Evolutionary conservation across 140 eudicot species (phyloP).

Genomic region (Stevia rebaudiana): DNA sequence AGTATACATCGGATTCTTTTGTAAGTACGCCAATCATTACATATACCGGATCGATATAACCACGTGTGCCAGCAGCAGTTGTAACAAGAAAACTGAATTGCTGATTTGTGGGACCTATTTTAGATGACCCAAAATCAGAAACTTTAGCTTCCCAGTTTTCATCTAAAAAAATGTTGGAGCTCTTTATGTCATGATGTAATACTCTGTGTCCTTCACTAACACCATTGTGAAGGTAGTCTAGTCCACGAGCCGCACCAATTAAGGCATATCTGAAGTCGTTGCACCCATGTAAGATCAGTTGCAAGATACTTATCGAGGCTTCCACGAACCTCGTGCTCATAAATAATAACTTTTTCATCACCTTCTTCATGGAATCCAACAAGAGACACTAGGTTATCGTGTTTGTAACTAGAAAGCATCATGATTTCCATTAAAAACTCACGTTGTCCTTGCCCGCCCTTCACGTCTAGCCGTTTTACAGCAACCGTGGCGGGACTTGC

Average conservation of each 20-base stretch:
- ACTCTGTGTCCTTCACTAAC: conserved; percentile 19
- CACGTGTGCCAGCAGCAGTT: conserved; percentile 12
- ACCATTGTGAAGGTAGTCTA: conserved; percentile 20
- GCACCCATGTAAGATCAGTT: conserved; percentile 18
- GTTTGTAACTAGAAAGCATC: conserved; percentile 24
- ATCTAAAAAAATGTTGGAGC: conserved; percentile 26
- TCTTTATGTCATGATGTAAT: conserved; percentile 22
- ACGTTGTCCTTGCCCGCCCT: conserved; percentile 14
- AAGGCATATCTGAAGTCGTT: conserved; percentile 21
- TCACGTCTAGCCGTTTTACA: conserved; percentile 22
- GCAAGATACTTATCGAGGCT: conserved; percentile 22
- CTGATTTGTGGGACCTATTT: conserved; percentile 21
- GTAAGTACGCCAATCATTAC: not conserved
- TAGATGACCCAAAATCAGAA: conserved; percentile 22
- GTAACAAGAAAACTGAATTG: conserved; percentile 18
- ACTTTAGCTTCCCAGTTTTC: conserved; percentile 23
- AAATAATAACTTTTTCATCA: conserved; percentile 12
- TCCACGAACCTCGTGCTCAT: conserved; percentile 16
- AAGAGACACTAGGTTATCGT: conserved; percentile 19
- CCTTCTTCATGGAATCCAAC: conserved; percentile 24
- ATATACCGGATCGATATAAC: conserved; percentile 16
- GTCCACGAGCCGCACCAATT: conserved; percentile 28
- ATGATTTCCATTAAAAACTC: conserved; percentile 21
- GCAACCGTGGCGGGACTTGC: not conserved
- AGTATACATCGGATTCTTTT: not conserved